Evolutionary conservation across 495 filamentous ascomycete species (phyloP), one percentile per base, ranked within the genome.

Genomic region (Aspergillus olivimuriae): DNA sequence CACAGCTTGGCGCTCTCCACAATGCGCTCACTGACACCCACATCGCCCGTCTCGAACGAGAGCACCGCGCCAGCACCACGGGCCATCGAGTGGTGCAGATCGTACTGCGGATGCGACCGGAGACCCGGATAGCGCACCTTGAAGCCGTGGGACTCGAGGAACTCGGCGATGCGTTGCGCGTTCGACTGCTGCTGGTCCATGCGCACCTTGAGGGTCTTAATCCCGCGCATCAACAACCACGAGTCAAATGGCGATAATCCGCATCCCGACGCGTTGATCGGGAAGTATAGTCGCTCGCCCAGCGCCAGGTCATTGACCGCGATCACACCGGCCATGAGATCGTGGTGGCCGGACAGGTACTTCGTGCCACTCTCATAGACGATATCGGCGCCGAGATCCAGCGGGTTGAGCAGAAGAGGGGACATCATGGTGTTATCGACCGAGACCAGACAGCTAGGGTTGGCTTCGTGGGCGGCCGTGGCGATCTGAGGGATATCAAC

Each of bases 361-460:
- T 98, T 98, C 2, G 92, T 98, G 22, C 92, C 92, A 39, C 84
- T 89, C 73, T 98, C 92, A 66, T 97, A 98, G 16, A 94, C 87
- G 49, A 97, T 86, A 57, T 98, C 92, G 3, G 92, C 89, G 26
- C 94, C 92, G 16, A 97, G 73, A 31, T 95, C 90, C 4, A 97
- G 78, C 8, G 92, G 92, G 65, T 92, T 96, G 47, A 79, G 81
- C 12, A 97, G 82, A 59, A 94, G 79, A 8, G 92, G 92, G 0
- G 88, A 95, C 52, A 98, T 84, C 92, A 98, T 98, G 35, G 92
- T 96, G 70, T 98, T 98, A 66, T 98, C 92, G 20, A 96, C 91
- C 6, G 84, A 77, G 11, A 98, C 89, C 26, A 96, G 65, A n/a
- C 83, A 83, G 48, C 74, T 78, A n/a, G 81, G 73, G 60, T 91